phyloP scores from a whole-genome alignment of 345 rosid genomes.

The Citrus unshiu region DNA sequence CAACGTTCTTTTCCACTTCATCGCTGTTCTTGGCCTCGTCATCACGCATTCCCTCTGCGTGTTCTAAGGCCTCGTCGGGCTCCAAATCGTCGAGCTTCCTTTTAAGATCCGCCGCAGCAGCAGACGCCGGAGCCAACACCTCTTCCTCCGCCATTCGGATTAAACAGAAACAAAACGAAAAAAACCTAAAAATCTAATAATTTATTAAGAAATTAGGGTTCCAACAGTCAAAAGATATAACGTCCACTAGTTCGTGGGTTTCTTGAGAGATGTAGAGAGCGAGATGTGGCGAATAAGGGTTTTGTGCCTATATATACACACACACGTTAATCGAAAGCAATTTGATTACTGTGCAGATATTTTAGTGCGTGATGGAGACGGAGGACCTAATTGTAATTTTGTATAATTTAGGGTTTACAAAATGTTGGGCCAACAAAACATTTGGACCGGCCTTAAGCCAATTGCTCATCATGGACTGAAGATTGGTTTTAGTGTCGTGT shows the following conservation, averaged over 20 bases:
- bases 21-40: slow-evolving; percentile 7
- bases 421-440: background rate
- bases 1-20: slow-evolving; percentile 13
- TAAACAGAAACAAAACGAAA: background rate
- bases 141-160: slow-evolving; percentile 62
- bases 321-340: background rate
- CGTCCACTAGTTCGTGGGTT: too few relatives aligned
- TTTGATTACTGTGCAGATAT: background rate
- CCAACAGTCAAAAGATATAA: background rate
- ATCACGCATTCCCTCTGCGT: background rate
- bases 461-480: too few relatives aligned
- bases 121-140: slow-evolving; percentile 29
- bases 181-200: background rate
- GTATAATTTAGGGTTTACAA: background rate
- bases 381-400: too few relatives aligned
- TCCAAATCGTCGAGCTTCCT: slow-evolving; percentile 67
- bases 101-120: slow-evolving; percentile 54
- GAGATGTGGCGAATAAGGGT: background rate
- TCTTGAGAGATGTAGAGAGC: too few relatives aligned
- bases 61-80: slow-evolving; percentile 24
- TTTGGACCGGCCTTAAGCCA: background rate
- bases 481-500: too few relatives aligned
- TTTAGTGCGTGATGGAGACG: background rate
- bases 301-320: background rate
- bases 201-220: background rate